These are phyloP conservation scores for Fraxinus quadrangulata DNA, from an alignment of 257 asterid genomes.

Conservation along the genomic window DNA sequence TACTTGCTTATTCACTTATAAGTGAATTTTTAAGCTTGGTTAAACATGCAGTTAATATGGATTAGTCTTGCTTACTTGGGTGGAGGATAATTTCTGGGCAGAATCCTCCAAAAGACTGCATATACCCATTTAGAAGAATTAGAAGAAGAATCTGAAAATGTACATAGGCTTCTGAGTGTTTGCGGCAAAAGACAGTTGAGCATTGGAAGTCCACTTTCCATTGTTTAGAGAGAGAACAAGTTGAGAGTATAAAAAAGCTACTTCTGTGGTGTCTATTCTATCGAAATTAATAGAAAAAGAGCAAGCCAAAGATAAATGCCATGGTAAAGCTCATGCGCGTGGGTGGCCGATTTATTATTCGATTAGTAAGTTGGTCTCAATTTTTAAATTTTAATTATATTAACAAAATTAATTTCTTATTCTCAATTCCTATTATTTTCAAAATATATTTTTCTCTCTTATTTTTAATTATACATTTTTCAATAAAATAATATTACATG, in stretches of 20 bases:
- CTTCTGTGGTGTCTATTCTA: constrained; percentile 27
- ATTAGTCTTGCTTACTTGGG: constrained; percentile 58
- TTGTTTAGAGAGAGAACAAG: constrained; percentile 32
- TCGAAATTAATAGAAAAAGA: constrained; percentile 39
- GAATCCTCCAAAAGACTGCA: constrained; percentile 82
- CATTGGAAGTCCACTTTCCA: constrained; percentile 78
- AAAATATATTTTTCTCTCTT: too few relatives aligned
- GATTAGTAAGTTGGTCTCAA: neutral
- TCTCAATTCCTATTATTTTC: too few relatives aligned
- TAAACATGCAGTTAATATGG: neutral
- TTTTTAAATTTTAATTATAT: too few relatives aligned
- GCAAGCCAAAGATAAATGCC: constrained; percentile 8
- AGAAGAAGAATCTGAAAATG: constrained; percentile 48
- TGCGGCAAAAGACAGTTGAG: constrained; percentile 78
- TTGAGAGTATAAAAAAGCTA: constrained; percentile 24
- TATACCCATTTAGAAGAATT: constrained; percentile 66
- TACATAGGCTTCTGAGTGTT: constrained; percentile 72
- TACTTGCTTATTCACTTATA: neutral
- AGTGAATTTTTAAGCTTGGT: neutral
- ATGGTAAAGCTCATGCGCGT: neutral
- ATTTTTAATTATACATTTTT: too few relatives aligned
- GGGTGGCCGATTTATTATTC: too few relatives aligned
- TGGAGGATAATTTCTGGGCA: constrained; percentile 86
- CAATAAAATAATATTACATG: too few relatives aligned
- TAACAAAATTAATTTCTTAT: too few relatives aligned